These are phyloP conservation scores for Spathaspora boniae DNA, from an alignment of 805 yeast species.

Conservation along the genomic window DNA sequence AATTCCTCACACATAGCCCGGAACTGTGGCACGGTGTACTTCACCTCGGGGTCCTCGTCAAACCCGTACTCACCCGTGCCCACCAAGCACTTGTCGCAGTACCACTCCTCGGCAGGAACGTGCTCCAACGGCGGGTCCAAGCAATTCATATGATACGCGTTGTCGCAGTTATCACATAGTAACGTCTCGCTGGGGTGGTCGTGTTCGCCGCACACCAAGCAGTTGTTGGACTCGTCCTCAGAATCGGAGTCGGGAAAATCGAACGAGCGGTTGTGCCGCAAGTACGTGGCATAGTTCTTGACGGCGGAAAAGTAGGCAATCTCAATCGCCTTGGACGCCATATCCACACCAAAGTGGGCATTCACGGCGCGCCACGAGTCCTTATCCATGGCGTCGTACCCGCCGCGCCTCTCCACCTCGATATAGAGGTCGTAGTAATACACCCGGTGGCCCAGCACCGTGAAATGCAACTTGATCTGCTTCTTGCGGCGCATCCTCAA, in stretches of 20 bases:
- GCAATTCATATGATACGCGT: slow-evolving; percentile 65
- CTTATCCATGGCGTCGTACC: slow-evolving; percentile 13
- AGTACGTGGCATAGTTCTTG: slow-evolving; percentile 30
- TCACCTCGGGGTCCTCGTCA: slow-evolving; percentile 55
- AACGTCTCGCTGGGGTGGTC: slow-evolving; percentile 47
- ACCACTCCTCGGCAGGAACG: slow-evolving; percentile 67
- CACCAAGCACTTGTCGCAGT: slow-evolving; percentile 76
- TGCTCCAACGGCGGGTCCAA: slow-evolving; percentile 51
- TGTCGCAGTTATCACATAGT: slow-evolving; percentile 73
- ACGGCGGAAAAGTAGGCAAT: slow-evolving; percentile 23
- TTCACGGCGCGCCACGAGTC: slow-evolving; percentile 23
- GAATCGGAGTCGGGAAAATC: slow-evolving; percentile 32
- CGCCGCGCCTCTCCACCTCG: slow-evolving; percentile 26
- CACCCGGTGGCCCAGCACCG: slow-evolving; percentile 13
- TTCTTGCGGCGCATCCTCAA: slow-evolving; percentile 41
- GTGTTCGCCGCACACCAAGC: slow-evolving; percentile 46
- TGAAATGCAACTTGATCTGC: slow-evolving; percentile 20
- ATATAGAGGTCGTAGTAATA: slow-evolving; percentile 39
- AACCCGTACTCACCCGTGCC: slow-evolving; percentile 90
- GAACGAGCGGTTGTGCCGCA: slow-evolving; percentile 19
- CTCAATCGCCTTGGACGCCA: slow-evolving; percentile 15
- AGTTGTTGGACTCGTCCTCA: slow-evolving; percentile 35
- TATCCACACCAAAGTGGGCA: slow-evolving; percentile 19
- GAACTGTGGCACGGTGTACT: slow-evolving; percentile 60
- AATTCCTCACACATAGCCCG: slow-evolving; percentile 51